Base-by-base conservation (phyloP, 208 protist species). In the Leishmania amazonensis region DNA sequence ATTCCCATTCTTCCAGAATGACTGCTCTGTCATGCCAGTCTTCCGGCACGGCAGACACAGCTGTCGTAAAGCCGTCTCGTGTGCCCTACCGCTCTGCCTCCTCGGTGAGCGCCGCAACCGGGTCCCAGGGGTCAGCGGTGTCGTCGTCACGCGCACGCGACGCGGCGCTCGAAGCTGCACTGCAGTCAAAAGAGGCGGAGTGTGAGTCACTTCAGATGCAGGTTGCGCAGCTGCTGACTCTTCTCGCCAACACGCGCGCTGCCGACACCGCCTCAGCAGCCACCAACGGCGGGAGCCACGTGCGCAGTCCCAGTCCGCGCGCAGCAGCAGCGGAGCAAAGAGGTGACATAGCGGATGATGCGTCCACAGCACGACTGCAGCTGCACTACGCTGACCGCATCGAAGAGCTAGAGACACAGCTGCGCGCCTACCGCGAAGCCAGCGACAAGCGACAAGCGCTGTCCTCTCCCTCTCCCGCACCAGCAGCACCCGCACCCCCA, bases 171-270 rank as follows among this genome's bases (percentile, higher is more conserved):
- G 80, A 84, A 42, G 75, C 65, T 1, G 77, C 73, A 8, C 62
- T 81, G 64, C 67, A 78, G 67, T 31, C 31, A 11, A 84, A 89
- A 58, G 65, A 77, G 9, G 83, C 70, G 67, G 83, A 87, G 86
- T 87, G 83, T 60, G 86, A 87, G 80, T 54, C 51, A 31, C 80
- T 87, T n/a, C 79, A 81, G 77, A 70, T 86, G 73, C 83, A 79
- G 19, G 83, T 86, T 45, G 83, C 83, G 17, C 83, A 86, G 68
- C 74, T 86, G 73, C 83, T 86, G 17, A 86, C 75, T 28, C 51
- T 80, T 68, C 49, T 86, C 49, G 62, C 78, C 19, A 64, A 49
- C 38, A 62, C 53, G 13, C 57, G 64, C 24, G 35, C 76, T n/a
- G n/a, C 31, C 3, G 58, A 11, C 19, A n/a, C 73, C 11, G 42